These are phyloP conservation scores for Phytophthora agathidicida DNA, from an alignment of 352 stramenopile genomes.

Conservation along the genomic window DNA sequence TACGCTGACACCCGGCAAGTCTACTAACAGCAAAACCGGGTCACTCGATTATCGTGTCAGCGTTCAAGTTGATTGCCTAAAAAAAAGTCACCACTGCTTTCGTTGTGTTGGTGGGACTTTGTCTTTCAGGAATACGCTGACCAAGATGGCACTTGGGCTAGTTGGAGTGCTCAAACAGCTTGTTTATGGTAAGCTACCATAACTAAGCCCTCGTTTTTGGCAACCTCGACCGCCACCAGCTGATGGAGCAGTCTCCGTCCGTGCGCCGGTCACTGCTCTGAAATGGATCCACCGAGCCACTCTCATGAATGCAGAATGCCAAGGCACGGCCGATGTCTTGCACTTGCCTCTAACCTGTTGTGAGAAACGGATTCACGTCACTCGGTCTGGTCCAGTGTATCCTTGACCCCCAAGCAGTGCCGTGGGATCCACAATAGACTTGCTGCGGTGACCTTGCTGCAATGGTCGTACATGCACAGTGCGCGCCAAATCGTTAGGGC, in stretches of 20 bases:
- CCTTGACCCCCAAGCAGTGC: constrained; percentile 23
- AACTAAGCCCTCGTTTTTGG: constrained; percentile 6
- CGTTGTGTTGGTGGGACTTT: constrained; percentile 17
- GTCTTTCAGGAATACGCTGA: constrained; percentile 3
- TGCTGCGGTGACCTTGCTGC: neutral
- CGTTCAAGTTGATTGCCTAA: constrained; percentile 8
- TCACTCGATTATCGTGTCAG: constrained; percentile 7
- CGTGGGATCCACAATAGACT: constrained; percentile 12
- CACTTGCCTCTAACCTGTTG: neutral
- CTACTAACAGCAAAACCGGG: constrained; percentile 23
- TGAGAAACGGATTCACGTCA: constrained; percentile 35
- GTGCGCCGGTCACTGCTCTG: neutral
- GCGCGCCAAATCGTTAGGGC: no score
- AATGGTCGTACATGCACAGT: neutral
- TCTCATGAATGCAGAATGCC: constrained; percentile 21
- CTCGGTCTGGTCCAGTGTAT: constrained; percentile 33
- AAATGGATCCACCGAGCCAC: constrained; percentile 32
- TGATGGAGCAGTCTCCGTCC: constrained; percentile 19
- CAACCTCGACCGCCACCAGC: constrained; percentile 8
- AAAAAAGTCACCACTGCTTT: constrained; percentile 2
- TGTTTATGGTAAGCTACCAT: constrained; percentile 18
- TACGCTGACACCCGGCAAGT: constrained; percentile 5
- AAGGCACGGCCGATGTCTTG: constrained; percentile 25
- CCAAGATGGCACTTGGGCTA: constrained; percentile 17
- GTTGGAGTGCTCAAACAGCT: no score